These are phyloP conservation scores for Fraxinus dipetala DNA, from an alignment of 305 asterid species.

Conservation along the genomic window DNA sequence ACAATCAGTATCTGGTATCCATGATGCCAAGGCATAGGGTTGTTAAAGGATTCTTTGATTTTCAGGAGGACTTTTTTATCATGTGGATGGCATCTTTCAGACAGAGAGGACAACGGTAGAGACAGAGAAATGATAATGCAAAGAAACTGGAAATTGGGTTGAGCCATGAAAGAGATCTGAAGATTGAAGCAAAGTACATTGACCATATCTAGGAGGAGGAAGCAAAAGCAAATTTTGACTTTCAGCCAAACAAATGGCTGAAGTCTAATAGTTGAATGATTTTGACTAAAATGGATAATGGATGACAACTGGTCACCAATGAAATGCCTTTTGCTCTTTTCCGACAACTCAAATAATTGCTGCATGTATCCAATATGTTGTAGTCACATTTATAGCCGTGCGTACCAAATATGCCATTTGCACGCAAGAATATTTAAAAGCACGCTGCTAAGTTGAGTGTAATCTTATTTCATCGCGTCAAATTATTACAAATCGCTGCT, in stretches of 20 bases:
- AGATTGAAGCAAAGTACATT: not conserved
- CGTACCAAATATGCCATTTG: not conserved
- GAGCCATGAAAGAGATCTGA: not conserved
- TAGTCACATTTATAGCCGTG: not conserved
- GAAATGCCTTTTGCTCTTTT: not conserved
- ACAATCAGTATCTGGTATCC: not conserved
- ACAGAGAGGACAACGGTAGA: not conserved
- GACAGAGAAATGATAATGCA: not conserved
- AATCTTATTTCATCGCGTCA: not conserved
- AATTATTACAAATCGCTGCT: not conserved
- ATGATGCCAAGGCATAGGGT: not conserved
- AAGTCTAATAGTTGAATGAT: not conserved
- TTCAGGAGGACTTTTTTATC: not conserved
- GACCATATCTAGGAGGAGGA: not conserved
- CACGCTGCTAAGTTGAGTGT: not conserved
- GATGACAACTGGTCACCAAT: not conserved
- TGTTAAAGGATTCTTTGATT: not conserved
- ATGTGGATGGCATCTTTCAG: not conserved
- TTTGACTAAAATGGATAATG: not conserved
- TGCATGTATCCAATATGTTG: not conserved
- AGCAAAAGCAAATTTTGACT: not conserved
- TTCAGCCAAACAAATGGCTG: not conserved
- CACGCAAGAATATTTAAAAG: not conserved
- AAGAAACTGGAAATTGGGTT: not conserved
- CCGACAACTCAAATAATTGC: not conserved